These are phyloP conservation scores for Limnomonas spitsbergensis DNA, from an alignment of 139 green algal genomes.

Conservation along the genomic window DNA sequence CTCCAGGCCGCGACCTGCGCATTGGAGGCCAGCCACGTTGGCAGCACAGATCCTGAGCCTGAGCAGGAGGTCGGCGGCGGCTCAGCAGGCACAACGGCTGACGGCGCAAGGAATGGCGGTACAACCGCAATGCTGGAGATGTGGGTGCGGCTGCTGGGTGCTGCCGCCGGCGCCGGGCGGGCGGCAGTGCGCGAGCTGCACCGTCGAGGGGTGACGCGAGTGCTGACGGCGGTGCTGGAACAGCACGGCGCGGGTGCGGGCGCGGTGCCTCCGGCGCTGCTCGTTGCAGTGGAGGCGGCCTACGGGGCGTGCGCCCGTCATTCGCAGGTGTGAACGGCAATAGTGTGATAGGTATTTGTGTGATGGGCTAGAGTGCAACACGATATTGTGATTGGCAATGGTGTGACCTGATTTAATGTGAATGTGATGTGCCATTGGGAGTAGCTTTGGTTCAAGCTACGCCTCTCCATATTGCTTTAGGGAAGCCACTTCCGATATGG, in stretches of 20 bases:
- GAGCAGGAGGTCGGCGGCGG: no score
- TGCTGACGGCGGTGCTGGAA: background rate
- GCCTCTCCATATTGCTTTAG: background rate
- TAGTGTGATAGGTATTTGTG: no score
- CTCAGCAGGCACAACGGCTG: background rate
- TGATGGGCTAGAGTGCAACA: no score
- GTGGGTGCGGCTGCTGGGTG: background rate
- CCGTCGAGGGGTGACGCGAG: background rate
- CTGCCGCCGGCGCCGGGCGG: background rate
- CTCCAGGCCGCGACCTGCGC: background rate
- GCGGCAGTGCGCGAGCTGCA: conserved; percentile 7
- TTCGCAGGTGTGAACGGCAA: no score
- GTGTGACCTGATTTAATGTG: background rate
- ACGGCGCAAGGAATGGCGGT: background rate
- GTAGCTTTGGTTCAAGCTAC: background rate
- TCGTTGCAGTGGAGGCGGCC: background rate
- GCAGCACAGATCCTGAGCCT: no score
- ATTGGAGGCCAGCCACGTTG: background rate
- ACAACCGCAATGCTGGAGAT: background rate
- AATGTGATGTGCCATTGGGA: background rate
- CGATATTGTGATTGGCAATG: no score
- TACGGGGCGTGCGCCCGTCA: background rate
- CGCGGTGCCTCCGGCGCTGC: background rate
- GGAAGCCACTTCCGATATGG: background rate
- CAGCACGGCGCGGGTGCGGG: no score